Base-by-base conservation (phyloP, 2,329 filamentous ascomycete species). In the Teratosphaeria pseudoeucalypti region DNA sequence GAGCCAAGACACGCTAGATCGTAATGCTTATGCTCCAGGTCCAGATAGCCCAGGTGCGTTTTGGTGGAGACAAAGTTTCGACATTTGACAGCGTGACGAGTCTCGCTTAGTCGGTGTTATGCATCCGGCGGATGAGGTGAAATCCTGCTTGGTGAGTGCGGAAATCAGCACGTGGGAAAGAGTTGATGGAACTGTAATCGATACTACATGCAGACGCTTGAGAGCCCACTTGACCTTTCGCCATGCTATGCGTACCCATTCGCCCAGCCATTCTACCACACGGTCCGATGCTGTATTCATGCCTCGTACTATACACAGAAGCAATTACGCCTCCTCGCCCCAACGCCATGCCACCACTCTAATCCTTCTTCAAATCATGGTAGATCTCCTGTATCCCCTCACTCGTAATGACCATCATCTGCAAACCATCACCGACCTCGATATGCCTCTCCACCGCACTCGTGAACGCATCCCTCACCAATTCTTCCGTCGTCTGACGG, bases 391-490 rank as follows among this genome's bases (percentile, higher is more conserved):
- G 83, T 71, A 97, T 91, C 11, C 94, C 94, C 57, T 90, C 81
- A 75, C 82, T 85, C 55, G 91, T 96, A 70, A 97, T 90, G 67
- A 95, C 85, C 82, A 99, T 82, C 84, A 96, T 92, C 81, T 99
- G 94, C 74, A 99, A 78, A 56, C 88, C 87, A 78, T 99, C 94
- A 75, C 94, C 94, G 63, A 99, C 95, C 81, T 99, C 94, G 68
- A 99, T 99, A 79, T 99, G 94, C 77, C 94, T 88, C 83, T 99
- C 94, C 37, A 96, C 92, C 3, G 95, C 94, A 74, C 92, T 95
- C 63, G 95, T 95, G 76, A 99, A 99, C 2, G 94, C 94, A 82
- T 99, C 94, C 77, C 92, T 90, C 68, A 99, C 92, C 69, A 99
- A 74, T 64, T 88, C 84, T 78, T 95, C 88, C 32, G 95, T 92